phyloP scores from a whole-genome alignment of 164 flowering plant species.

The Annona cherimola region DNA sequence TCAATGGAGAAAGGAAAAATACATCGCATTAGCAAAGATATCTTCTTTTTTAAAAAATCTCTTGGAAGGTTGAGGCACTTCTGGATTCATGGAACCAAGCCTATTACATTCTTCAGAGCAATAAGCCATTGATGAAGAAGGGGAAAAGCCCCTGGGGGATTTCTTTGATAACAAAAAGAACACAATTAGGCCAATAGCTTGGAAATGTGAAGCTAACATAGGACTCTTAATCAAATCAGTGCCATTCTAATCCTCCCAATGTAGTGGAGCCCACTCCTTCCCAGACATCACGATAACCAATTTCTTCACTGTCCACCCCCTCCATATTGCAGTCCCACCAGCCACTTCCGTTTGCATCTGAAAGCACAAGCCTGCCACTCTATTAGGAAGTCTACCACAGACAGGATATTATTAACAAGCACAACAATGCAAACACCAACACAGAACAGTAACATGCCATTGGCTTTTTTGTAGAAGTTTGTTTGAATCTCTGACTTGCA shows the following conservation, averaged over 20 bases:
- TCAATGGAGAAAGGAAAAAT: no score
- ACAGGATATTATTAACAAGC: background rate
- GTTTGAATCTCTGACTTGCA: background rate
- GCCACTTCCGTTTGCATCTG: slow-evolving; percentile 91
- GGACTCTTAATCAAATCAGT: slow-evolving; percentile 26
- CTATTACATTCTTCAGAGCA: background rate
- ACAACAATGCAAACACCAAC: background rate
- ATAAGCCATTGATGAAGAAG: background rate
- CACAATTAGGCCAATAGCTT: background rate
- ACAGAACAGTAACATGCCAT: no score
- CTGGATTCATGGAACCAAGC: background rate
- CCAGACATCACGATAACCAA: slow-evolving; percentile 66
- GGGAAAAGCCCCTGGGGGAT: background rate
- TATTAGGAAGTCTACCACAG: background rate
- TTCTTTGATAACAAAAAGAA: background rate
- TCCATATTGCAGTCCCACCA: slow-evolving; percentile 87
- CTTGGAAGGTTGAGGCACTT: no score
- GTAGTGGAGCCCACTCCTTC: slow-evolving; percentile 88
- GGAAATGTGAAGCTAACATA: background rate
- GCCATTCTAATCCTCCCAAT: slow-evolving; percentile 82
- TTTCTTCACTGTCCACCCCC: slow-evolving; percentile 82
- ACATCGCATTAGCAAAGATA: no score
- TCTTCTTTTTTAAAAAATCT: no score
- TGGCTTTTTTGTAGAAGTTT: background rate
- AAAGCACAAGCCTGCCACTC: background rate